These are phyloP conservation scores for Colletotrichum acutatum DNA, from an alignment of 2,329 filamentous ascomycete genomes.

Conservation along the genomic window DNA sequence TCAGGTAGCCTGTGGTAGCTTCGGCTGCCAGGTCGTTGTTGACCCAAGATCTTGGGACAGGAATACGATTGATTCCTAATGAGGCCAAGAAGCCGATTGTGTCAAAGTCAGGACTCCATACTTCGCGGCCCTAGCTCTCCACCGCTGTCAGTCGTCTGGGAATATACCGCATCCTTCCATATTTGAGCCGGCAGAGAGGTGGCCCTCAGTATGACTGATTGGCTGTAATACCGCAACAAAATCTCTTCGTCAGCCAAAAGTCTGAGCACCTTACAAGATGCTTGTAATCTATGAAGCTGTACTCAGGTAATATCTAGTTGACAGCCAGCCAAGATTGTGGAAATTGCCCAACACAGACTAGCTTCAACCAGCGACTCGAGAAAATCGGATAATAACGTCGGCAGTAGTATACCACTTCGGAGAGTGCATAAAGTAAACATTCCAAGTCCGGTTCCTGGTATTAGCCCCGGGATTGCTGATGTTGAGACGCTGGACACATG, in stretches of 20 bases:
- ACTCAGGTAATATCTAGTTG: no score
- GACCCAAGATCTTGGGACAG: no score
- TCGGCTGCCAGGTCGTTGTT: no score
- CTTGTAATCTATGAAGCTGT: no score
- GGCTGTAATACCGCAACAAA: background rate
- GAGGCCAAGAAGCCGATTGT: background rate
- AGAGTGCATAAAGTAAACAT: background rate
- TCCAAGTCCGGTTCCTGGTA: background rate
- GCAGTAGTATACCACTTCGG: no score
- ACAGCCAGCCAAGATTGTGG: background rate
- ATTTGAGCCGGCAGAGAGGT: no score
- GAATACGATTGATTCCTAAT: background rate
- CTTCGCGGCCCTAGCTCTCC: background rate
- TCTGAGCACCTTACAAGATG: background rate
- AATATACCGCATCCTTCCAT: background rate
- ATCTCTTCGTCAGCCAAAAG: background rate
- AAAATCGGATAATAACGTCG: background rate
- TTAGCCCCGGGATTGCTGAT: background rate
- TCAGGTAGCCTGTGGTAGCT: background rate
- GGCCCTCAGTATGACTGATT: background rate
- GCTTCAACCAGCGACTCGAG: background rate
- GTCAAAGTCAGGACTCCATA: background rate
- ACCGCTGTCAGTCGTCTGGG: background rate
- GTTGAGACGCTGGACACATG: background rate
- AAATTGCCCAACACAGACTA: background rate